Conservation (phyloP, 345 rosid species). For the Kandelia obovata region DNA sequence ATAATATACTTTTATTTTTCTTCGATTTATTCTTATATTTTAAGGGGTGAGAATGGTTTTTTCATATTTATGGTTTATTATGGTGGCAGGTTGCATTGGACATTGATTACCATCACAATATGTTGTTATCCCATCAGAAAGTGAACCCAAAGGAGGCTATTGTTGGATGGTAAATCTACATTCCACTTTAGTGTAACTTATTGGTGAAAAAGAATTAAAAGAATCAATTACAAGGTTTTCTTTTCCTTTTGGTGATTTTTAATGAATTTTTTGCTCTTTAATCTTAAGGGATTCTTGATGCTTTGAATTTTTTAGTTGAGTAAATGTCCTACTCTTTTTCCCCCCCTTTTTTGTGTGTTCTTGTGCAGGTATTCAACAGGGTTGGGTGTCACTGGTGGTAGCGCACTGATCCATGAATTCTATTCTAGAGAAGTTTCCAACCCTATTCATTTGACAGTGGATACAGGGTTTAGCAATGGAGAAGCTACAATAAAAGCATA, state of each 20-base stretch:
- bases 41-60: not conserved
- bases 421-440: conserved; percentile 82
- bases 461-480: conserved; percentile 77
- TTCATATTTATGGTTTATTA: not conserved
- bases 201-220: too few relatives aligned
- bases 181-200: not conserved
- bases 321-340: too few relatives aligned
- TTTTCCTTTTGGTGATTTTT: not conserved
- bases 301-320: not conserved
- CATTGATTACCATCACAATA: conserved; percentile 91
- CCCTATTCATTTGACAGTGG: conserved; percentile 85
- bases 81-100: conserved; percentile 82
- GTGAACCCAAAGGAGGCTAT: conserved; percentile 94
- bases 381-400: conserved; percentile 80
- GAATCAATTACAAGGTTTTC: not conserved
- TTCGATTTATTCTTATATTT: too few relatives aligned
- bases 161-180: conserved; percentile 79
- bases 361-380: conserved; percentile 87
- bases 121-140: conserved; percentile 79
- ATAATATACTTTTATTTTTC: too few relatives aligned
- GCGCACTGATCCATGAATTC: conserved; percentile 92
- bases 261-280: not conserved
- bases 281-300: not conserved
- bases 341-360: not conserved
- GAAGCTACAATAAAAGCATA: conserved; percentile 78